A percentile compares a stretch with the other conserved stretches of the same genome.
phyloP scores from a whole-genome alignment of 31 red algal species.

The Endocladia muricata region DNA sequence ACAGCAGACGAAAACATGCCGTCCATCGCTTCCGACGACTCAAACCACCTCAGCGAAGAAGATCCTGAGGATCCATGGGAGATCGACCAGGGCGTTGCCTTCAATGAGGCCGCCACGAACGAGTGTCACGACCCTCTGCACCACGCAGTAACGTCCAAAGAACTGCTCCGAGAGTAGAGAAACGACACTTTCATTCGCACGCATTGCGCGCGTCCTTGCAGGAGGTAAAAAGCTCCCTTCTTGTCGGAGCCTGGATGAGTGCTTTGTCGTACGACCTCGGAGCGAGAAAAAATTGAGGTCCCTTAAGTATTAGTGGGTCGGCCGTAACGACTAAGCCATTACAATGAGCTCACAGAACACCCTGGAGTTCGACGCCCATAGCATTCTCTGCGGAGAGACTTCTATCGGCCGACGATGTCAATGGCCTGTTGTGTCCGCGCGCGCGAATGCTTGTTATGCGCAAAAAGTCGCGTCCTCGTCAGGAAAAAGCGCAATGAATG shows the following conservation, averaged over 20 bases:
- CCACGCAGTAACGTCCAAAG: background rate
- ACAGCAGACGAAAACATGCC: background rate
- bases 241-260: background rate
- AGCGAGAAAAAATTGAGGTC: slow-evolving; percentile 7
- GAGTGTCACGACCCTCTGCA: background rate
- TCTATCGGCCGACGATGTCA: slow-evolving; percentile 13
- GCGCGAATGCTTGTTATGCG: background rate
- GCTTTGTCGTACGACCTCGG: background rate
- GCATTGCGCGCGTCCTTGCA: background rate
- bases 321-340: background rate
- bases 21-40: background rate
- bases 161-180: background rate
- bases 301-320: background rate
- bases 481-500: background rate
- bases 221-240: background rate
- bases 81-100: background rate
- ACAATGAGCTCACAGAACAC: background rate
- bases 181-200: background rate
- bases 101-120: background rate
- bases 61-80: background rate
- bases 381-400: background rate
- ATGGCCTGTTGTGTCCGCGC: background rate
- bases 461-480: background rate
- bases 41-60: background rate
- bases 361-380: background rate